phyloP scores from a whole-genome alignment of 805 yeast genomes.

The Metschnikowia rubicola region DNA sequence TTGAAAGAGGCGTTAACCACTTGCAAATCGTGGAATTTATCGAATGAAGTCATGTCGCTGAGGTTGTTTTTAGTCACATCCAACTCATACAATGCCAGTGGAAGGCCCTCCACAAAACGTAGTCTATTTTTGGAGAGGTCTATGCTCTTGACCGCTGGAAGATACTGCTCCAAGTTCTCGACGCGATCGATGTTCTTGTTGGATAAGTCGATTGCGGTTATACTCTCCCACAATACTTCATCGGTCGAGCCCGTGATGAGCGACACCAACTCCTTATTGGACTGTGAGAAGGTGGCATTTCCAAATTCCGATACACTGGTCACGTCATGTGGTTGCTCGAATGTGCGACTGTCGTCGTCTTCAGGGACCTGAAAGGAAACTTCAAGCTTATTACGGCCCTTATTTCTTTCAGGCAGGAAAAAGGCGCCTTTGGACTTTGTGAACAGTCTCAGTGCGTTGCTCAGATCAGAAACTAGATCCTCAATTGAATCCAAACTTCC shows the following conservation, averaged over 20 bases:
- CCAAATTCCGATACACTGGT: slow-evolving; percentile 42
- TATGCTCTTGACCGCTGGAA: slow-evolving; percentile 40
- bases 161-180: slow-evolving; percentile 40
- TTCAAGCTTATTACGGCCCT: slow-evolving; percentile 20
- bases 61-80: slow-evolving; percentile 38
- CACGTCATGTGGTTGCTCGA: slow-evolving; percentile 24
- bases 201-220: slow-evolving; percentile 35
- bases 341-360: slow-evolving; percentile 14
- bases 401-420: slow-evolving; percentile 1
- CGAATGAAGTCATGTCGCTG: slow-evolving; percentile 40
- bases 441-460: background rate
- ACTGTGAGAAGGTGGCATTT: slow-evolving; percentile 48
- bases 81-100: slow-evolving; percentile 35
- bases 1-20: slow-evolving; percentile 40
- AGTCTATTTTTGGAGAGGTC: slow-evolving; percentile 43
- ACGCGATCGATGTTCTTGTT: slow-evolving; percentile 36
- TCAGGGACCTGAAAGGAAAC: slow-evolving; percentile 41
- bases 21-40: slow-evolving; percentile 39
- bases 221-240: slow-evolving; percentile 40
- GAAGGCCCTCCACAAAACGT: slow-evolving; percentile 45
- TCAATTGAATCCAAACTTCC: slow-evolving; percentile 40
- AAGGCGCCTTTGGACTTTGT: background rate
- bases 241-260: slow-evolving; percentile 39
- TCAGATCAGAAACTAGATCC: slow-evolving; percentile 21
- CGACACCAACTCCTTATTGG: slow-evolving; percentile 41